phyloP scores from a whole-genome alignment of 306 rosid species.

The Vigna radiata region DNA sequence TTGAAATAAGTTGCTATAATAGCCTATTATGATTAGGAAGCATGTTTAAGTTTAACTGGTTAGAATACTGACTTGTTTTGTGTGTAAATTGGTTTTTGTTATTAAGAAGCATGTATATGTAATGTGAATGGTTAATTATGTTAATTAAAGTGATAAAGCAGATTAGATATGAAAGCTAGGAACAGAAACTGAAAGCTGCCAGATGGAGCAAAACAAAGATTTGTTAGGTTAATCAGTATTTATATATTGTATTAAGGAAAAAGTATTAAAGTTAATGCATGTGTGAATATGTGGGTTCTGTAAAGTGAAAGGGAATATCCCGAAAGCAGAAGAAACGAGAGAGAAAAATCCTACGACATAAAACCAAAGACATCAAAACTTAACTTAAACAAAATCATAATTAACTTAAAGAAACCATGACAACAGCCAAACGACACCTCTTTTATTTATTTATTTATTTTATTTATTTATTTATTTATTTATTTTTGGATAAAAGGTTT shows the following conservation, averaged over 20 bases:
- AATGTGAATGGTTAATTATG: constrained; percentile 33
- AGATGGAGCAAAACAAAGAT: neutral
- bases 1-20: too few species aligned
- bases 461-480: neutral
- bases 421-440: constrained; percentile 69
- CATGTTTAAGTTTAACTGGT: too few species aligned
- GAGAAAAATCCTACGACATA: constrained; percentile 65
- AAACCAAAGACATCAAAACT: constrained; percentile 53
- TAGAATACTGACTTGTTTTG: too few species aligned
- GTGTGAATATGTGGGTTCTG: constrained; percentile 45
- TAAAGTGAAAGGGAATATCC: constrained; percentile 78
- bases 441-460: neutral
- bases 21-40: too few species aligned
- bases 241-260: neutral
- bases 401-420: constrained; percentile 50
- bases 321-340: constrained; percentile 55
- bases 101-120: constrained; percentile 27
- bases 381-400: constrained; percentile 45
- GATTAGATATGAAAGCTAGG: neutral
- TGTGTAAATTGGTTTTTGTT: neutral
- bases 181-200: constrained; percentile 5
- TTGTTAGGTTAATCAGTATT: neutral
- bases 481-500: neutral
- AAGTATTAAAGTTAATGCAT: neutral
- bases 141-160: constrained; percentile 7